Base-by-base conservation (phyloP, 1,284 basidiomycete genomes). In the Bondarzewia mesenterica region DNA sequence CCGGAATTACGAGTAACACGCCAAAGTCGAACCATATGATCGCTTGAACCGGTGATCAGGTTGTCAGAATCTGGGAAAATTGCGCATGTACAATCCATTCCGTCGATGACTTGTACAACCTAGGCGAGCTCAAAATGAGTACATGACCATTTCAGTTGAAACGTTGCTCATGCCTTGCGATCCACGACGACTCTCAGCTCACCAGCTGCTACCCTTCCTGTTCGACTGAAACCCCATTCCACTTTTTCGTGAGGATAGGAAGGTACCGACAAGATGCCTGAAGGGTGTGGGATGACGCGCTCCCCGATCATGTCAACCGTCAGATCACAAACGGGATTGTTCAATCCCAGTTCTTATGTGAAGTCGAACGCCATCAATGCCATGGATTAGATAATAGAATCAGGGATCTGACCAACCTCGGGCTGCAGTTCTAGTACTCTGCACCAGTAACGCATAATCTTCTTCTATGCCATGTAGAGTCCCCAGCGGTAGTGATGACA, bases 1-100 rank as follows among this genome's bases (percentile, higher is more conserved):
- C 29, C 47, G 22, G 50, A 49, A 26, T 59, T 55, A 2, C 55
- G 53, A n/a, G 47, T 50, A 39, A 50, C 64, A 32, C 74, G 72
- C 92, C 92, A 95, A 12, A 92, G 67, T 1, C 87, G 80, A 22
- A 95, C 78, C 20, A 82, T 83, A 50, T 82, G 82, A 56, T 90
- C 85, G 16, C 73, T 74, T 7, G 82, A 85, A 2, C 89, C 89
- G 2, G 89, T 92, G 15, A 89, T 76, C 10, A 91, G 73, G 45
- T 75, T 80, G 32, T 74, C 78, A 14, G 74, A 69, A 61, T 87
- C 87, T 3, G 83, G 85, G 59, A 90, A 94, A 2, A 73, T 73
- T 6, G 87, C 89, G 50, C 89, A 90, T 1, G 74, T 80, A 46
- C 84, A 83, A 44, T 74, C 80, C 2, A 82, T 77, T 7, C 80